A percentile compares a stretch with the other conserved stretches of the same genome.
Conservation (phyloP, 768 basidiomycete species). For the Kwoniella europaea region DNA sequence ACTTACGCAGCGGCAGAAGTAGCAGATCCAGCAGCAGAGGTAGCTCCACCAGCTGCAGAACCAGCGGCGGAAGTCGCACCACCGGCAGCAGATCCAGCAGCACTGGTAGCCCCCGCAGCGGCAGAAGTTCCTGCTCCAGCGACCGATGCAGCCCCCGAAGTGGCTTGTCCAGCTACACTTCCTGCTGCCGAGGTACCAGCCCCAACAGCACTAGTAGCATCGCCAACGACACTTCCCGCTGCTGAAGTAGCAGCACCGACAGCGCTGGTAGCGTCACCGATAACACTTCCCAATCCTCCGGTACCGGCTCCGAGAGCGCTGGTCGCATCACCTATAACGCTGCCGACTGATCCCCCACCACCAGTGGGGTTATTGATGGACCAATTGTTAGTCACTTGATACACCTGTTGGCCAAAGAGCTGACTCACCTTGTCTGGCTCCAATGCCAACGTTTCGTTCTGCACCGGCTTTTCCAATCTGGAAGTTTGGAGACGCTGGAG, state of each 20-base stretch:
- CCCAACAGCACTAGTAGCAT: constrained; percentile 10
- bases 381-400: not conserved
- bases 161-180: constrained; percentile 20
- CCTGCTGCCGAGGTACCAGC: constrained; percentile 17
- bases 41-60: constrained; percentile 10
- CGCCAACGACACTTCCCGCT: constrained; percentile 1
- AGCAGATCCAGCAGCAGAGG: constrained; percentile 8
- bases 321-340: not conserved
- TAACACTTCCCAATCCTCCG: not conserved
- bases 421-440: constrained; percentile 15
- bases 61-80: constrained; percentile 22
- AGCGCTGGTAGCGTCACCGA: constrained; percentile 4
- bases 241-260: constrained; percentile 7
- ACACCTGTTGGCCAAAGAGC: not conserved
- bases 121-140: constrained; percentile 11
- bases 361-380: not conserved
- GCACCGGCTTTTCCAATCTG: constrained; percentile 19
- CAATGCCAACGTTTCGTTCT: constrained; percentile 1
- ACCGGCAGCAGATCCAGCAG: constrained; percentile 15
- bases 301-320: not conserved
- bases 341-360: not conserved
- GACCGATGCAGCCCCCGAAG: constrained; percentile 22
- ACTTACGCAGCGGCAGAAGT: constrained; percentile 25
- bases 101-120: constrained; percentile 18
- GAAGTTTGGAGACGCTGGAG: constrained; percentile 16